These are phyloP conservation scores for Mucor irregularis DNA, from an alignment of 371 early-diverging fungal genomes.

Conservation along the genomic window DNA sequence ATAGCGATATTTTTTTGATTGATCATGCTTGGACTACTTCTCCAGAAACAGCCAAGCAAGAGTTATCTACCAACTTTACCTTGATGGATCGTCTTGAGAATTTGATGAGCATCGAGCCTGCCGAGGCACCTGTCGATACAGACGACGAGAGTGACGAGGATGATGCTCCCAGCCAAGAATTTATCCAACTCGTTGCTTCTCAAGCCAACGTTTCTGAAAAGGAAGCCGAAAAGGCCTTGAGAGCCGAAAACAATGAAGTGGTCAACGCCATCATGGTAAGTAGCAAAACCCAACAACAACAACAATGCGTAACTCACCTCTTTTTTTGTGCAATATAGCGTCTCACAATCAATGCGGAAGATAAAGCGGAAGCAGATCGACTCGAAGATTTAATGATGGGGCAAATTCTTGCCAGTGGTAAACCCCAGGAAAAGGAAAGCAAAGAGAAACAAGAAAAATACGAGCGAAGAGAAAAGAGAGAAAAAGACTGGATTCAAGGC, in stretches of 20 bases:
- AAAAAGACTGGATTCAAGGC: constrained; percentile 25
- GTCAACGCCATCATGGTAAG: constrained; percentile 68
- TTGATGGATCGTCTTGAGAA: constrained; percentile 64
- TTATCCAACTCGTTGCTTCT: constrained; percentile 56
- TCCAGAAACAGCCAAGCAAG: constrained; percentile 54
- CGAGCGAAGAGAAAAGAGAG: constrained; percentile 28
- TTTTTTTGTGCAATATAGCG: constrained; percentile 22
- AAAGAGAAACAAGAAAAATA: constrained; percentile 36
- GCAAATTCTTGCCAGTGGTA: constrained; percentile 43
- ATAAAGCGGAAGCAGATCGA: constrained; percentile 39
- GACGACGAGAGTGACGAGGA: constrained; percentile 37
- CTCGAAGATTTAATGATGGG: constrained; percentile 46
- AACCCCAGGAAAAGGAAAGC: constrained; percentile 47
- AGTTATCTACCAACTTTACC: constrained; percentile 51
- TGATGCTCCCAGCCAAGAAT: constrained; percentile 25
- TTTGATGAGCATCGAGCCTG: constrained; percentile 61
- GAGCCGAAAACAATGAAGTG: constrained; percentile 60
- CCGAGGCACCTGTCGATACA: constrained; percentile 41
- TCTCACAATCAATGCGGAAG: constrained; percentile 42
- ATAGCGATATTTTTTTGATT: constrained; percentile 64
- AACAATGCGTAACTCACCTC: neutral
- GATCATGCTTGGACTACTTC: constrained; percentile 79
- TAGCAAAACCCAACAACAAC: neutral
- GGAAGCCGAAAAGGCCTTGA: constrained; percentile 59
- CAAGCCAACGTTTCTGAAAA: constrained; percentile 61